Conservation (phyloP, 73 alveolate genomes). For the Urostyla sp. region DNA sequence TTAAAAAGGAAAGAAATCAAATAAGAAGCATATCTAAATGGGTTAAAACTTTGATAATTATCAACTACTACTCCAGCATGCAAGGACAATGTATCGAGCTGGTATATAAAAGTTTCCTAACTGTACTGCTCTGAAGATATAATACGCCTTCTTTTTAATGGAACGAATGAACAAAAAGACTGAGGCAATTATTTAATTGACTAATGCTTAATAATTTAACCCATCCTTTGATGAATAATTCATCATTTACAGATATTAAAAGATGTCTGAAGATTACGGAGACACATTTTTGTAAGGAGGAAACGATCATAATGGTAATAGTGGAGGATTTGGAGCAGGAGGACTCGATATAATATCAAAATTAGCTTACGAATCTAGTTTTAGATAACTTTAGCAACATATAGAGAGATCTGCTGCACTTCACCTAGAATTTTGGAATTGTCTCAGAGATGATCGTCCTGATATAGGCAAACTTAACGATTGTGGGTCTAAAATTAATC, state of each 20-base stretch:
- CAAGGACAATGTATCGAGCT: conserved; percentile 80
- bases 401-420: conserved; percentile 77
- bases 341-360: conserved; percentile 85
- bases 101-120: conserved; percentile 90
- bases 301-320: conserved; percentile 71
- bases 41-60: conserved; percentile 21
- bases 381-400: conserved; percentile 75
- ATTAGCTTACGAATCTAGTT: conserved; percentile 80
- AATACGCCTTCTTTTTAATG: conserved; percentile 89
- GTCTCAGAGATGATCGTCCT: conserved; percentile 85
- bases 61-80: conserved; percentile 74
- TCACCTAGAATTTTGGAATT: conserved; percentile 90
- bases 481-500: conserved; percentile 86
- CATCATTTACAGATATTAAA: conserved; percentile 82
- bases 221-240: conserved; percentile 93
- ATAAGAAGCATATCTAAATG: conserved; percentile 41
- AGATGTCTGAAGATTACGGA: conserved; percentile 74
- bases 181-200: conserved; percentile 83
- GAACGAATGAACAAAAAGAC: conserved; percentile 87
- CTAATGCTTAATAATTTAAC: conserved; percentile 74
- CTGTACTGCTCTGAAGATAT: conserved; percentile 83
- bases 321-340: conserved; percentile 74
- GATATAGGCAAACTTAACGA: conserved; percentile 85
- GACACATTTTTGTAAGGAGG: too few relatives aligned
- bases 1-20: conserved; percentile 48